phyloP scores from a whole-genome alignment of 2,329 filamentous ascomycete species.

The Calonectria naviculata region DNA sequence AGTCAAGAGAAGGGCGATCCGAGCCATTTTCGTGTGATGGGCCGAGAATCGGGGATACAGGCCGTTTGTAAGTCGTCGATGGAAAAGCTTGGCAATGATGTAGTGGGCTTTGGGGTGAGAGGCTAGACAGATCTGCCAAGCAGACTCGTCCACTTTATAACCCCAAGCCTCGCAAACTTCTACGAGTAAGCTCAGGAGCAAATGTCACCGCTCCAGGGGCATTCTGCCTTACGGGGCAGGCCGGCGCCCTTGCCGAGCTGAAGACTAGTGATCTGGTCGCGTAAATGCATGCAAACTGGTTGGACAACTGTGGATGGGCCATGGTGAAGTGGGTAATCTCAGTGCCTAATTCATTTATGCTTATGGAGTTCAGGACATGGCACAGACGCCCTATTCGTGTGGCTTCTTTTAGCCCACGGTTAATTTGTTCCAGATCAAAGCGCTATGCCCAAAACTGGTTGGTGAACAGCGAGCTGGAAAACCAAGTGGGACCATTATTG shows the following conservation, averaged over 20 bases:
- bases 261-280: not conserved
- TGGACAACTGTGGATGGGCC: not conserved
- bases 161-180: not conserved
- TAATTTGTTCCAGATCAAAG: not conserved
- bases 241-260: not conserved
- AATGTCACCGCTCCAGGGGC: not conserved
- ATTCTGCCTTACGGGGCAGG: not conserved
- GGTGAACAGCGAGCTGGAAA: not conserved
- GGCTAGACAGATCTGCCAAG: not conserved
- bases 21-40: not conserved
- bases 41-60: not conserved
- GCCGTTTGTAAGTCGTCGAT: not conserved
- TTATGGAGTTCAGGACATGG: not conserved
- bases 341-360: slow-evolving; percentile 1
- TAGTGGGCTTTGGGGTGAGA: not conserved
- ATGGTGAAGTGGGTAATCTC: not conserved
- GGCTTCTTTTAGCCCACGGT: not conserved
- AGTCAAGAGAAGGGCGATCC: not conserved
- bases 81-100: not conserved
- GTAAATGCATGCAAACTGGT: not conserved
- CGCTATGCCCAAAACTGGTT: not conserved
- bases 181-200: not conserved
- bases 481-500: not conserved
- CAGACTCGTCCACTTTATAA: not conserved
- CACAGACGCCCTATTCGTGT: not conserved